Evolutionary conservation across 2,329 filamentous ascomycete genomes (phyloP).

Genomic region (Pseudodiploospora longispora): DNA sequence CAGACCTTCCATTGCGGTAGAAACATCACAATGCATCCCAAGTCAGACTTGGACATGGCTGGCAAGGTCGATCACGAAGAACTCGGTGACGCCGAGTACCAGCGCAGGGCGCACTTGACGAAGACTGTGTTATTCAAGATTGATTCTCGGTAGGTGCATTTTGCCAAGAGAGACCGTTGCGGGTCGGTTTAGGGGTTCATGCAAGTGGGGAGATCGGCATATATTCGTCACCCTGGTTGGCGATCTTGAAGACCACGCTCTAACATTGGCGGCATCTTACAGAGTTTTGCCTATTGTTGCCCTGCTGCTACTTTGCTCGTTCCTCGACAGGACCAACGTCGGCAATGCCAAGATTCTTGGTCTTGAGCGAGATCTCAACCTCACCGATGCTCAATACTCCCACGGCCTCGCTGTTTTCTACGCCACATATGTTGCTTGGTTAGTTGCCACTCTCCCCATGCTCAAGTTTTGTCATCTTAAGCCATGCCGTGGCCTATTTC

Average conservation of each 20-base stretch:
- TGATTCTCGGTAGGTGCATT: constrained; percentile 15
- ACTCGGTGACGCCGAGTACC: constrained; percentile 8
- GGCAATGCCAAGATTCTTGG: constrained; percentile 62
- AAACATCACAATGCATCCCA: constrained; percentile 4
- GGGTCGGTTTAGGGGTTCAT: no score
- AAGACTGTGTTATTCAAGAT: constrained; percentile 20
- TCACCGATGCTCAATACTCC: constrained; percentile 56
- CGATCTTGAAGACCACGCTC: no score
- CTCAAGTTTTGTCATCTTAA: not conserved
- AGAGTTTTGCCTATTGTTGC: constrained; percentile 57
- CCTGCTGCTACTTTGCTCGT: constrained; percentile 56
- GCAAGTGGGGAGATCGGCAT: no score
- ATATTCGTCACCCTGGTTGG: no score
- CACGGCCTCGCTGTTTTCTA: constrained; percentile 58
- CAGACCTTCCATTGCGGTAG: no score
- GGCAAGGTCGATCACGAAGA: constrained; percentile 13
- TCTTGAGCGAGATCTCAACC: constrained; percentile 48
- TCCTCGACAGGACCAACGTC: constrained; percentile 62
- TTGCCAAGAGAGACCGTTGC: not conserved
- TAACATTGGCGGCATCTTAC: not conserved
- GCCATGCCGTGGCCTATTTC: not conserved
- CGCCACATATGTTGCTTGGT: constrained; percentile 54
- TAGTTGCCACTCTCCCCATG: constrained; percentile 8
- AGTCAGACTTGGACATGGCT: constrained; percentile 7
- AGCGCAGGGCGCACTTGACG: constrained; percentile 12